These are phyloP conservation scores for Pythium vanterpoolii DNA, from an alignment of 352 stramenopile genomes.

Conservation along the genomic window DNA sequence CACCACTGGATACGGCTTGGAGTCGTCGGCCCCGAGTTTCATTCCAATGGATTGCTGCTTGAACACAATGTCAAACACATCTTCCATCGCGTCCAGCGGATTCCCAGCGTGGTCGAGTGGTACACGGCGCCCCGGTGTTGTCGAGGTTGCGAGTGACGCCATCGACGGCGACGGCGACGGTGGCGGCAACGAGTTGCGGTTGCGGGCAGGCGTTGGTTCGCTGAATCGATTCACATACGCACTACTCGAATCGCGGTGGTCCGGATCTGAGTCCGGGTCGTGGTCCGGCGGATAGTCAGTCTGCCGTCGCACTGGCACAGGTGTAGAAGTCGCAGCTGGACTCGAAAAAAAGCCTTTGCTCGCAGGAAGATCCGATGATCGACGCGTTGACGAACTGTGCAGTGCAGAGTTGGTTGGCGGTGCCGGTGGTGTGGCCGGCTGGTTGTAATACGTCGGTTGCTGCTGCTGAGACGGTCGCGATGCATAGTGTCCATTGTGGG, in stretches of 20 bases:
- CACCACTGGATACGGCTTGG: constrained; percentile 70
- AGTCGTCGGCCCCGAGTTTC: constrained; percentile 72
- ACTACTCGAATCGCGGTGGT: constrained; percentile 48
- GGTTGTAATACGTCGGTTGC: constrained; percentile 16
- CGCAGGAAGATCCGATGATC: constrained; percentile 9
- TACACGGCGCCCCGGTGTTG: constrained; percentile 6
- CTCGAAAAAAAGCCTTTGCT: constrained; percentile 24
- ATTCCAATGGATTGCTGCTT: constrained; percentile 83
- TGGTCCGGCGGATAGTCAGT: constrained; percentile 25
- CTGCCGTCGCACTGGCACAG: constrained; percentile 7
- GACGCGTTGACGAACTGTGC: constrained; percentile 6
- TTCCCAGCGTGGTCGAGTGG: constrained; percentile 21
- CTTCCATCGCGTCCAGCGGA: constrained; percentile 58
- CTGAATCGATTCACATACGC: constrained; percentile 10
- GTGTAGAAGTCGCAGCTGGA: not conserved
- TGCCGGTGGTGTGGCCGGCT: constrained; percentile 8
- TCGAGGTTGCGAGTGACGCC: not conserved
- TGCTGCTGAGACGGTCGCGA: constrained; percentile 2
- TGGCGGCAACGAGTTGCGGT: constrained; percentile 7
- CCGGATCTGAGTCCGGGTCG: constrained; percentile 51
- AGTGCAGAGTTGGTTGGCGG: constrained; percentile 8
- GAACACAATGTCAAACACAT: constrained; percentile 85
- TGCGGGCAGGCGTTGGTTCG: constrained; percentile 1
- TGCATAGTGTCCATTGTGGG: constrained; percentile 5
- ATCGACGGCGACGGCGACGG: constrained; percentile 15